phyloP scores from a whole-genome alignment of 495 filamentous ascomycete genomes.

The Echria macrotheca region DNA sequence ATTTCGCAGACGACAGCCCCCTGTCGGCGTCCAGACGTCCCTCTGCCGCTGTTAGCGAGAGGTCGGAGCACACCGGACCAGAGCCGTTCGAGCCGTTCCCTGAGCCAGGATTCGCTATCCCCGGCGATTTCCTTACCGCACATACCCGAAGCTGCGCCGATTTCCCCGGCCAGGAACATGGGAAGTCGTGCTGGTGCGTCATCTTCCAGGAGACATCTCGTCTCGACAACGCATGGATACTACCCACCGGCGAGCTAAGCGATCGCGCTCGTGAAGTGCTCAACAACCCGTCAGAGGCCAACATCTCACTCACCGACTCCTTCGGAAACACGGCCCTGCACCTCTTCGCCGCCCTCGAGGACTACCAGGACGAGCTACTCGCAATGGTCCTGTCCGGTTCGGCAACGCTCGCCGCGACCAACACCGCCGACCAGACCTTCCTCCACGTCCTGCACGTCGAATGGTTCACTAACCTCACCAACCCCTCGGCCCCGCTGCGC shows the following conservation, averaged over 20 bases:
- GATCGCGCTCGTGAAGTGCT: slow-evolving; percentile 15
- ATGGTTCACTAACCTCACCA: slow-evolving; percentile 28
- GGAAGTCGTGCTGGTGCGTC: slow-evolving; percentile 36
- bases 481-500: slow-evolving; percentile 13
- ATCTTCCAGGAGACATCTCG: slow-evolving; percentile 24
- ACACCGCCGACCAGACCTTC: slow-evolving; percentile 44
- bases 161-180: slow-evolving; percentile 30
- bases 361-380: slow-evolving; percentile 25
- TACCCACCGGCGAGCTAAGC: slow-evolving; percentile 17
- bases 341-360: slow-evolving; percentile 30
- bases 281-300: slow-evolving; percentile 16
- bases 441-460: slow-evolving; percentile 39
- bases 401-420: slow-evolving; percentile 16
- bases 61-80: background rate
- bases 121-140: slow-evolving; percentile 37
- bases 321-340: slow-evolving; percentile 45
- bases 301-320: slow-evolving; percentile 22
- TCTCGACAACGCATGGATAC: slow-evolving; percentile 19
- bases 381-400: slow-evolving; percentile 19
- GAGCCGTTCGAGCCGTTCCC: slow-evolving; percentile 21
- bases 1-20: slow-evolving; percentile 7
- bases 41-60: slow-evolving; percentile 7
- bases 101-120: slow-evolving; percentile 24
- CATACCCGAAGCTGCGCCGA: slow-evolving; percentile 19
- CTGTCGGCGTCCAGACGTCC: slow-evolving; percentile 1